phyloP scores from a whole-genome alignment of 2,329 filamentous ascomycete genomes.

The Fusarium compactum region DNA sequence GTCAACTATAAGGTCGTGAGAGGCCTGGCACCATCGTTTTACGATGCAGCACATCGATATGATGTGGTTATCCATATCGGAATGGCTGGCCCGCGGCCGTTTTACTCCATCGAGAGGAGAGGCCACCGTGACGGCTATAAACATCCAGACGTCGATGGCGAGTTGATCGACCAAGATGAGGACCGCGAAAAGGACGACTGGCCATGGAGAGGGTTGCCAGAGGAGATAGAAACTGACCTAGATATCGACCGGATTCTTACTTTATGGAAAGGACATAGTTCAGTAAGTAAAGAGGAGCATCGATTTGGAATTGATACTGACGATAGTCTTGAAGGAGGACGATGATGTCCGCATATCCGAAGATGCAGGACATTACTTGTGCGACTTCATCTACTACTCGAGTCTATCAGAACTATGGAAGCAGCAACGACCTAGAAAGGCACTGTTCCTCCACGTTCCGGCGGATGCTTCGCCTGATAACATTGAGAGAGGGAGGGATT shows the following conservation, averaged over 20 bases:
- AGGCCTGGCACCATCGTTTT: slow-evolving; percentile 71
- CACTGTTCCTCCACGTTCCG: slow-evolving; percentile 81
- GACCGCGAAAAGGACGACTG: slow-evolving; percentile 64
- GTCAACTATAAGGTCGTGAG: slow-evolving; percentile 78
- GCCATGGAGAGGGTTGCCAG: slow-evolving; percentile 67
- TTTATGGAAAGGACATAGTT: slow-evolving; percentile 65
- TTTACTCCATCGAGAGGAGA: slow-evolving; percentile 78
- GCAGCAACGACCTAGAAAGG: slow-evolving; percentile 60
- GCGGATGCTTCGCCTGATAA: slow-evolving; percentile 64
- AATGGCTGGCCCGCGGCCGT: slow-evolving; percentile 74
- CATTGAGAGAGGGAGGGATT: slow-evolving; percentile 62
- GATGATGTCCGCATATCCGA: slow-evolving; percentile 71
- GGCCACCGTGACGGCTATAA: slow-evolving; percentile 80
- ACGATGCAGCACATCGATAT: slow-evolving; percentile 60
- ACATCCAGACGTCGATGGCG: slow-evolving; percentile 76
- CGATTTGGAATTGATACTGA: slow-evolving; percentile 16
- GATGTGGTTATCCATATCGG: slow-evolving; percentile 83
- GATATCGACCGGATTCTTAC: slow-evolving; percentile 67
- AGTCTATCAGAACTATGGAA: slow-evolving; percentile 70
- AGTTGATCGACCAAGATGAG: slow-evolving; percentile 64
- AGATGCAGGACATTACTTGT: slow-evolving; percentile 79
- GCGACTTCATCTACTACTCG: slow-evolving; percentile 83
- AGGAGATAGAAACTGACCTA: slow-evolving; percentile 68
- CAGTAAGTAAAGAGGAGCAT: slow-evolving; percentile 54
- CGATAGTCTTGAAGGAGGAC: slow-evolving; percentile 48